These are phyloP conservation scores for Carallia brachiata DNA, from an alignment of 345 rosid species.

Conservation along the genomic window DNA sequence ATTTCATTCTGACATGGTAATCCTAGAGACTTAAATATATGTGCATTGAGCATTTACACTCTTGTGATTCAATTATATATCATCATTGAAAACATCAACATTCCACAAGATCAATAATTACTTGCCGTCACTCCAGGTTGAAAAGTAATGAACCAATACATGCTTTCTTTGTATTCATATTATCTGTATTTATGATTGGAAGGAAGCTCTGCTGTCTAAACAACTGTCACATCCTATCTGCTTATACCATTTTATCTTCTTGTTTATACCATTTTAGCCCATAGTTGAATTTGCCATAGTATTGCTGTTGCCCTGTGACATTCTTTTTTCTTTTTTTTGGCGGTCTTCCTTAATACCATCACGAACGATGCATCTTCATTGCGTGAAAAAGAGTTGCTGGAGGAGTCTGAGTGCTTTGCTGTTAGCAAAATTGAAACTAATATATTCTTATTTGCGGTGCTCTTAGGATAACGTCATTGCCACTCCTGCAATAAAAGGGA, in stretches of 20 bases:
- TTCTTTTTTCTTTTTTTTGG: not conserved
- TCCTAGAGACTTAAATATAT: not conserved
- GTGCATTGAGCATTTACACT: not conserved
- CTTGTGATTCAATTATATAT: not conserved
- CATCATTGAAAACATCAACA: not conserved
- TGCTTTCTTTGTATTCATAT: too few relatives aligned
- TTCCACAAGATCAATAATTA: not conserved
- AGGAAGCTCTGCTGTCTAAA: too few relatives aligned
- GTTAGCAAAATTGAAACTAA: constrained; percentile 4
- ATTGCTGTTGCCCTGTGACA: not conserved
- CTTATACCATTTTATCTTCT: too few relatives aligned
- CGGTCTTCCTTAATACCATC: not conserved
- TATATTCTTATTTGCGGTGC: constrained; percentile 2
- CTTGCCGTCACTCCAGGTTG: too few relatives aligned
- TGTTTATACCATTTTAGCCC: too few relatives aligned
- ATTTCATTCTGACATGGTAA: not conserved
- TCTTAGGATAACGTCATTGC: constrained; percentile 60
- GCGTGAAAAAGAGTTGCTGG: not conserved
- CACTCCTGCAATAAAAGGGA: constrained; percentile 84
- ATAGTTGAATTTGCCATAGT: too few relatives aligned
- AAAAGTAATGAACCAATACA: too few relatives aligned
- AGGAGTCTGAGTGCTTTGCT: not conserved
- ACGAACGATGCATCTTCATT: not conserved
- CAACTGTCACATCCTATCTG: too few relatives aligned
- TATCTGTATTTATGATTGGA: too few relatives aligned